These are phyloP conservation scores for Hibiscus syriacus DNA, from an alignment of 345 rosid genomes.

Conservation along the genomic window DNA sequence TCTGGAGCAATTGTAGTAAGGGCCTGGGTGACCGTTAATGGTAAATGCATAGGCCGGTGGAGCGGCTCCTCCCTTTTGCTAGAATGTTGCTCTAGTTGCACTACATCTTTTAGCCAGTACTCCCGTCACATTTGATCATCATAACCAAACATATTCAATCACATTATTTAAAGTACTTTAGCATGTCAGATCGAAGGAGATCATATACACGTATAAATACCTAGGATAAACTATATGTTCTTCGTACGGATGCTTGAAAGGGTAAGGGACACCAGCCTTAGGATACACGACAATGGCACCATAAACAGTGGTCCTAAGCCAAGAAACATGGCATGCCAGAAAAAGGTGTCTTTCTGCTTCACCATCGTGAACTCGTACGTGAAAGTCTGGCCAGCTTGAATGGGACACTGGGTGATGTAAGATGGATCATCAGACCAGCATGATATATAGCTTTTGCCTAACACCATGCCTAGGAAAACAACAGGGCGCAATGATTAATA, in stretches of 20 bases:
- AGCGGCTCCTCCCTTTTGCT: conserved; percentile 60
- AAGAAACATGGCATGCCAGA: conserved; percentile 92
- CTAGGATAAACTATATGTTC: conserved; percentile 66
- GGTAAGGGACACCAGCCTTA: conserved; percentile 59
- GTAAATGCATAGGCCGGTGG: conserved; percentile 76
- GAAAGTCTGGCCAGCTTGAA: conserved; percentile 63
- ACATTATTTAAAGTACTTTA: neutral
- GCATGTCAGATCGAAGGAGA: neutral
- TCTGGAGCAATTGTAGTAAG: conserved; percentile 70
- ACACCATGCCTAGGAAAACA: conserved; percentile 63
- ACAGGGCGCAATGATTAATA: neutral
- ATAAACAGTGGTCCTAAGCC: conserved; percentile 72
- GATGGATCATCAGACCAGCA: conserved; percentile 94
- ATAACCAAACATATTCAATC: neutral
- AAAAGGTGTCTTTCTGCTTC: conserved; percentile 69
- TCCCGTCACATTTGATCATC: conserved; percentile 29
- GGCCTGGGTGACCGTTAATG: conserved; percentile 84
- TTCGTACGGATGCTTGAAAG: conserved; percentile 48
- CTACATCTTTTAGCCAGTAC: conserved; percentile 64
- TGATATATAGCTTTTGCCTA: conserved; percentile 62
- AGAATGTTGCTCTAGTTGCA: conserved; percentile 49
- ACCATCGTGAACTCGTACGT: conserved; percentile 63
- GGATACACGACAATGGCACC: conserved; percentile 75
- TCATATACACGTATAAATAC: conserved; percentile 14
- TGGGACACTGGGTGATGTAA: conserved; percentile 84